These are phyloP conservation scores for Stephanodiscus triporus DNA, from an alignment of 108 stramenopile genomes.

Conservation along the genomic window DNA sequence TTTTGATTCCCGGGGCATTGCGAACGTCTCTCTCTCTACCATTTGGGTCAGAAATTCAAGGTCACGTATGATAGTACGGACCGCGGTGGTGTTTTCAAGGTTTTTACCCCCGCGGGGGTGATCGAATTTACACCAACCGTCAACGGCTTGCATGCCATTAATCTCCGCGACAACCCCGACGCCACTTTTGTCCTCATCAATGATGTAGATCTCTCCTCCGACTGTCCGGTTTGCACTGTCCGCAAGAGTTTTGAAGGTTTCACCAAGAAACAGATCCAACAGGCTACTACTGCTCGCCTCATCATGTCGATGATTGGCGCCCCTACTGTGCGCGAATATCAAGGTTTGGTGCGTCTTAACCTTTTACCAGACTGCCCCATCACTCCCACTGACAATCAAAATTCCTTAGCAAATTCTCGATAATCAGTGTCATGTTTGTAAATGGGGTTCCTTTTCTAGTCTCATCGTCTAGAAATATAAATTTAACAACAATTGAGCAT, in stretches of 20 bases:
- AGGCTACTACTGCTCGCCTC: conserved; percentile 9
- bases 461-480: too few relatives aligned
- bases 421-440: conserved; percentile 46
- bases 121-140: not conserved
- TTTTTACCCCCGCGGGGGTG: not conserved
- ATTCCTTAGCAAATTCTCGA: conserved; percentile 25
- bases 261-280: conserved; percentile 5
- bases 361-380: conserved; percentile 43
- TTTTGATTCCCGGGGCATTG: conserved; percentile 40
- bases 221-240: not conserved
- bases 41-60: too few relatives aligned
- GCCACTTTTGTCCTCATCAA: not conserved
- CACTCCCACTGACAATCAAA: conserved; percentile 32
- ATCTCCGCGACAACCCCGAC: not conserved
- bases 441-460: too few relatives aligned
- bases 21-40: conserved; percentile 47
- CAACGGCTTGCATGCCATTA: too few relatives aligned
- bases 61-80: too few relatives aligned
- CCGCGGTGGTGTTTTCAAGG: too few relatives aligned
- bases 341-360: conserved; percentile 15
- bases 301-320: conserved; percentile 2
- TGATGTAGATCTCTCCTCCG: not conserved
- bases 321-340: conserved; percentile 3
- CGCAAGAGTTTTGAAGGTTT: not conserved
- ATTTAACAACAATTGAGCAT: too few relatives aligned